Conservation (phyloP, 1,284 basidiomycete genomes). For the Xerocomus subilludens region DNA sequence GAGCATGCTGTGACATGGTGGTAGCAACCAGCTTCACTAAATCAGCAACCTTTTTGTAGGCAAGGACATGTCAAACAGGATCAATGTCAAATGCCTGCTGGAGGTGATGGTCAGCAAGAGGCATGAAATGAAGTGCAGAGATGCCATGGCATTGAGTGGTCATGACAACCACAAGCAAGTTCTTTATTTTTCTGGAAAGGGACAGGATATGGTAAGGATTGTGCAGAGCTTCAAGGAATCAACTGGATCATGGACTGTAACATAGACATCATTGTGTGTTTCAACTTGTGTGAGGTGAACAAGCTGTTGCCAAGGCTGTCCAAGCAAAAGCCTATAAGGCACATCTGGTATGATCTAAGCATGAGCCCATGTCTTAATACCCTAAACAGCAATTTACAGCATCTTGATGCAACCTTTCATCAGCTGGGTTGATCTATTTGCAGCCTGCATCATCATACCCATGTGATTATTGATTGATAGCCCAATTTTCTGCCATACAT, state of each 20-base stretch:
- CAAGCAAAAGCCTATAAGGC: slow-evolving; percentile 36
- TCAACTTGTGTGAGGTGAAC: slow-evolving; percentile 4
- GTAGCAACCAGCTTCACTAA: too few species aligned
- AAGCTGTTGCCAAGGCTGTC: slow-evolving; percentile 37
- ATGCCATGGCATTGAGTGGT: not conserved
- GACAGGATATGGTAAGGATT: not conserved
- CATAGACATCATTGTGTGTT: slow-evolving; percentile 6
- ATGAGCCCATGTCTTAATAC: slow-evolving; percentile 39
- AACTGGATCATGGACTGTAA: slow-evolving; percentile 26
- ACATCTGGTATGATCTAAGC: slow-evolving; percentile 37
- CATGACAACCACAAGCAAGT: too few species aligned
- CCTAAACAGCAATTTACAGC: slow-evolving; percentile 33
- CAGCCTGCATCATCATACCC: slow-evolving; percentile 38
- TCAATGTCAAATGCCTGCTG: not conserved
- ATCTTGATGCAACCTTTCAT: slow-evolving; percentile 30
- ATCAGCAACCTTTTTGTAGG: too few species aligned
- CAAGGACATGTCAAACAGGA: too few species aligned
- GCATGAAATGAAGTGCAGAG: not conserved
- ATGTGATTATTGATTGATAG: not conserved
- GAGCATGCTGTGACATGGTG: too few species aligned
- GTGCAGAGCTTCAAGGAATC: not conserved
- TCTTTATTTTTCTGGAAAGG: not conserved
- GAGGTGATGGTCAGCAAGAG: slow-evolving; percentile 3
- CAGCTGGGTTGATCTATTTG: slow-evolving; percentile 31
- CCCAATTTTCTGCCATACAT: not conserved